Evolutionary conservation across 169 alveolate genomes (phyloP).

Genomic region (Pseudocohnilembus persalinus): DNA sequence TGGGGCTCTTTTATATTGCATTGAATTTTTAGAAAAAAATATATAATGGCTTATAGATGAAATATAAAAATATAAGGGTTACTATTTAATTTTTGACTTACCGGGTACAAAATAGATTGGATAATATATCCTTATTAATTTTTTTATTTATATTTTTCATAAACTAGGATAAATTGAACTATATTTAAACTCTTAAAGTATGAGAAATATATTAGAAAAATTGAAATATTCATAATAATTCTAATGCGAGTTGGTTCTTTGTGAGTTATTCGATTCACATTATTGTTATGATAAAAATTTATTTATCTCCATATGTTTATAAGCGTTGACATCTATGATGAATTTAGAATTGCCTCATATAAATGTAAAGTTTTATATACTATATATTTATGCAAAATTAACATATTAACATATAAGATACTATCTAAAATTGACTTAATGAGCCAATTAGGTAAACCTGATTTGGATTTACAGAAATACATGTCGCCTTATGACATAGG

Average conservation of each 20-base stretch:
- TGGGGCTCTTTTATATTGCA: background rate
- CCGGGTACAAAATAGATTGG: slow-evolving; percentile 83
- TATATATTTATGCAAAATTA: too few relatives aligned
- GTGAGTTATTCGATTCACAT: slow-evolving; percentile 93
- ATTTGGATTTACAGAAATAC: background rate
- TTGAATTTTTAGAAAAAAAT: slow-evolving; percentile 80
- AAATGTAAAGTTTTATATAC: slow-evolving; percentile 47
- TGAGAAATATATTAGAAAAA: slow-evolving; percentile 78
- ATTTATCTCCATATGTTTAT: slow-evolving; percentile 92
- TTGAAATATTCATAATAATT: slow-evolving; percentile 72
- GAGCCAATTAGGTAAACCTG: background rate
- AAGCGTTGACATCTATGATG: slow-evolving; percentile 95
- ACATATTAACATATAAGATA: background rate
- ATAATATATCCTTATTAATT: too few relatives aligned
- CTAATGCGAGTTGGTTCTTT: slow-evolving; percentile 91
- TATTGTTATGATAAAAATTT: slow-evolving; percentile 92
- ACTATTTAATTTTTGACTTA: slow-evolving; percentile 94
- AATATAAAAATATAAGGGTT: slow-evolving; percentile 90
- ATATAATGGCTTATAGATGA: slow-evolving; percentile 94
- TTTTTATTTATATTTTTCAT: too few relatives aligned
- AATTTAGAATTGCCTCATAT: slow-evolving; percentile 91
- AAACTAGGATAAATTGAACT: slow-evolving; percentile 88
- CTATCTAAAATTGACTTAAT: background rate
- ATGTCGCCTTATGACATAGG: background rate
- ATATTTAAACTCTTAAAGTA: slow-evolving; percentile 94